Base-by-base conservation (phyloP, 202 grass and related monocot genomes). In the Hordeum pubiflorum region DNA sequence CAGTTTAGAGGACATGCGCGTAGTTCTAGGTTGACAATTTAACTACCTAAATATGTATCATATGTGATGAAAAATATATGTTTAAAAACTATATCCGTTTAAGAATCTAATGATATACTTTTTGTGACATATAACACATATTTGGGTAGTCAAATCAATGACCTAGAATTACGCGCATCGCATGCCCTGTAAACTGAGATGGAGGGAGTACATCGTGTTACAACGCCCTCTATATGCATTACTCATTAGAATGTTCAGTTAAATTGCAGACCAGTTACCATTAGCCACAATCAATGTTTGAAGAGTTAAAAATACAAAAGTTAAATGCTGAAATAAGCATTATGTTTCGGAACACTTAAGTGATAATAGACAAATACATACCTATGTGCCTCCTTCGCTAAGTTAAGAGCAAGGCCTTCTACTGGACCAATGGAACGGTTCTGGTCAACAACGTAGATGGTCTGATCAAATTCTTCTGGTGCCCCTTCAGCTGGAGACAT, bases 381-480 rank as follows among this genome's bases (percentile, higher is more conserved):
- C 95, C 88, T 98, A 23, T 93, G 86, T n/a, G 86, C 89, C 64
- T 94, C 95, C 77, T 73, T 94, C 20, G 91, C 95, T 66, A 98
- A 80, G 76, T 94, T 93, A 31, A 91, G 82, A 79, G 95, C 88
- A 84, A 94, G 90, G 52, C 76, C 77, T 82, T 97, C 94, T 77
- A 78, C 84, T 61, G 71, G 84, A 56, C 90, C 95, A 86, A 93
- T 89, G 24, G 95, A 97, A 44, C 79, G 80, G 13, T 91, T 82
- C 38, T 66, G 69, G 70, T 80, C 72, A 31, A 98, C 88, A 71
- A 80, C 69, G 82, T 94, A 98, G 62, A 98, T 89, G 6, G 95
- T 98, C 77, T 93, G 95, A 83, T 98, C 95, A 78, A 94, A 98
- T 71, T 95, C 95, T 86, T 98, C 95, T 10, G 95, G 86, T 71